phyloP scores from a whole-genome alignment of 2,329 filamentous ascomycete genomes.

The Ophiocordyceps robertsii region DNA sequence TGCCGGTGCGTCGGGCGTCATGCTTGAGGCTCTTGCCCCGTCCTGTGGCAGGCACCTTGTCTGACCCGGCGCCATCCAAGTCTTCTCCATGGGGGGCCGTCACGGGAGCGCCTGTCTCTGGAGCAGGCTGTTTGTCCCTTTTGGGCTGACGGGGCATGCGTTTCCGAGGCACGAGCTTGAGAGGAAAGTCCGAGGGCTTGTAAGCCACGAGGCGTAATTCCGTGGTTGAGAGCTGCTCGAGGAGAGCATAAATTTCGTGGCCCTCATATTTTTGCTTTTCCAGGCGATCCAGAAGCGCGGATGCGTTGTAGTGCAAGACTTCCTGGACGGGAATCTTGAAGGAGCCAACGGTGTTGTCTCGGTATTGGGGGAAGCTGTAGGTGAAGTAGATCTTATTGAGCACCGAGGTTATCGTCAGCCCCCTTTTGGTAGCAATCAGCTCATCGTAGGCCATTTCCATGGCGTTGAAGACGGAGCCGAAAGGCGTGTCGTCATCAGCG shows the following conservation, averaged over 20 bases:
- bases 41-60: conserved; percentile 8
- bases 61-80: background rate
- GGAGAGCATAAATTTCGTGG: conserved; percentile 18
- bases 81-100: background rate
- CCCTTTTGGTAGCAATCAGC: conserved; percentile 7
- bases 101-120: background rate
- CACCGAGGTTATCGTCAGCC: conserved; percentile 8
- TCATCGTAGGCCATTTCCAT: conserved; percentile 10
- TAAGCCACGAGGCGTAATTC: conserved; percentile 15
- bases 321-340: conserved; percentile 28
- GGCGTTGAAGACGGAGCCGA: conserved; percentile 14
- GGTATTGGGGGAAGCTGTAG: conserved; percentile 17
- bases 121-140: background rate
- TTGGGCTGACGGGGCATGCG: conserved; percentile 2
- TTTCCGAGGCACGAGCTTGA: conserved; percentile 11
- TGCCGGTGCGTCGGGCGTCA: conserved; percentile 22
- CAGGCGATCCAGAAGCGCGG: conserved; percentile 22
- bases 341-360: conserved; percentile 11
- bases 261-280: conserved; percentile 18
- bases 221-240: conserved; percentile 14
- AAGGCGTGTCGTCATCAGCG: conserved; percentile 9
- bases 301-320: conserved; percentile 30
- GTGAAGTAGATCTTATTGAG: conserved; percentile 18
- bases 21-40: conserved; percentile 15
- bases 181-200: conserved; percentile 15